Percentiles rank a stretch among this genome's conserved stretches.
Conservation (phyloP, 2,329 filamentous ascomycete species). For the Scytalidium lignicola region DNA sequence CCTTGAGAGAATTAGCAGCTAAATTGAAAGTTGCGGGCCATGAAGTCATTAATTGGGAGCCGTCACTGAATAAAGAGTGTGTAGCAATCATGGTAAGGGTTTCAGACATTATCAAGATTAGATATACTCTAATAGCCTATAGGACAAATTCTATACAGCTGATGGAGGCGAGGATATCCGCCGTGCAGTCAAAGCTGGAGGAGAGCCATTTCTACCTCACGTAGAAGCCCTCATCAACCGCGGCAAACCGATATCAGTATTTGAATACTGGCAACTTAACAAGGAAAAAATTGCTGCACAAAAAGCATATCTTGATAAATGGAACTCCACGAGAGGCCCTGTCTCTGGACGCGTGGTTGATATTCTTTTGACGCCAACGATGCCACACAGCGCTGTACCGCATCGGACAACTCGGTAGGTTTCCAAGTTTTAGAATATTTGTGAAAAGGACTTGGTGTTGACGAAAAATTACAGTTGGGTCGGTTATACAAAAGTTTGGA, state of each 20-base stretch:
- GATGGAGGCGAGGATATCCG: conserved; percentile 13
- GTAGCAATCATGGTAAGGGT: conserved; percentile 46
- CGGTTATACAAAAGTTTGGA: conserved; percentile 59
- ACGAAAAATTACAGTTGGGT: conserved; percentile 41
- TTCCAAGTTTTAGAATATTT: conserved; percentile 12
- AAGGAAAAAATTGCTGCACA: conserved; percentile 18
- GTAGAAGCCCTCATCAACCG: conserved; percentile 52
- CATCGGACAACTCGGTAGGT: conserved; percentile 21
- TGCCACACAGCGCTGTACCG: conserved; percentile 54
- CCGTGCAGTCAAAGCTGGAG: conserved; percentile 3
- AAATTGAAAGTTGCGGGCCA: conserved; percentile 44
- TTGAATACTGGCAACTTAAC: conserved; percentile 11
- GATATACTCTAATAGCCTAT: conserved; percentile 30
- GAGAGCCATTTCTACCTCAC: conserved; percentile 40
- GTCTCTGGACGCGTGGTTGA: conserved; percentile 20
- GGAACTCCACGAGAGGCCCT: conserved; percentile 19
- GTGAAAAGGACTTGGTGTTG: too few relatives aligned
- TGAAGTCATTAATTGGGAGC: conserved; percentile 48
- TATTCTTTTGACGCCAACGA: conserved; percentile 32
- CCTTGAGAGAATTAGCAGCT: conserved; percentile 33
- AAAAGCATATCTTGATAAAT: conserved; percentile 25
- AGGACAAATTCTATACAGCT: conserved; percentile 17
- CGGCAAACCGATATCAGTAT: conserved; percentile 7
- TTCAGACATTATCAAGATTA: background rate
- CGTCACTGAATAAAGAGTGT: conserved; percentile 46